A percentile compares a stretch with the other conserved stretches of the same genome.
Conservation (phyloP, 257 asterid species). For the Gardenia jasminoides region DNA sequence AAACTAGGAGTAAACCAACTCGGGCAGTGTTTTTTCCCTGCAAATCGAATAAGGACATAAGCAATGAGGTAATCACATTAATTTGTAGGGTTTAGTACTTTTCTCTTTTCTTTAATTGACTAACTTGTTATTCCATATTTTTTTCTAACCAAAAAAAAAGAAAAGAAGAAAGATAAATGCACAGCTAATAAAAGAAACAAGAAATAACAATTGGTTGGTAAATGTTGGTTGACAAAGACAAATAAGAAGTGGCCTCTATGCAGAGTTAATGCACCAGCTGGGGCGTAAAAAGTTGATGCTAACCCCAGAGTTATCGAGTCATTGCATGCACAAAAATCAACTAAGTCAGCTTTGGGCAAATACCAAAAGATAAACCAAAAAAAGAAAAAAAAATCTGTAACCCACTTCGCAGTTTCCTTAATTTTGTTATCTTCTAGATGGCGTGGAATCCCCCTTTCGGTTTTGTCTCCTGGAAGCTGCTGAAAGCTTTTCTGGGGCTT, state of each 20-base stretch:
- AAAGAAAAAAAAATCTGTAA: not conserved
- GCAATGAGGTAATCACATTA: not conserved
- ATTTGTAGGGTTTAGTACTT: not conserved
- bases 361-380: not conserved
- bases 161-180: not conserved
- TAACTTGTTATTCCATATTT: not conserved
- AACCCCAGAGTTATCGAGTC: not conserved
- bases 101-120: not conserved
- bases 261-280: not conserved
- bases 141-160: too few species aligned
- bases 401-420: slow-evolving; percentile 8
- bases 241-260: not conserved
- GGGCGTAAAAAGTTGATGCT: slow-evolving; percentile 8
- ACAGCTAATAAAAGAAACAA: not conserved
- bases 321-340: slow-evolving; percentile 15
- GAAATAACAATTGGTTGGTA: not conserved
- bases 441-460: slow-evolving; percentile 7
- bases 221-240: not conserved
- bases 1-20: not conserved
- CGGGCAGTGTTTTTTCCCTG: not conserved
- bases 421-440: slow-evolving; percentile 18
- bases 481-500: not conserved
- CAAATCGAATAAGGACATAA: not conserved
- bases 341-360: slow-evolving; percentile 15
- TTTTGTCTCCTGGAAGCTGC: slow-evolving; percentile 9